Evolutionary conservation across 2,329 filamentous ascomycete species (phyloP), one percentile per base, ranked within the genome.

Genomic region (Penicillium sp.): DNA sequence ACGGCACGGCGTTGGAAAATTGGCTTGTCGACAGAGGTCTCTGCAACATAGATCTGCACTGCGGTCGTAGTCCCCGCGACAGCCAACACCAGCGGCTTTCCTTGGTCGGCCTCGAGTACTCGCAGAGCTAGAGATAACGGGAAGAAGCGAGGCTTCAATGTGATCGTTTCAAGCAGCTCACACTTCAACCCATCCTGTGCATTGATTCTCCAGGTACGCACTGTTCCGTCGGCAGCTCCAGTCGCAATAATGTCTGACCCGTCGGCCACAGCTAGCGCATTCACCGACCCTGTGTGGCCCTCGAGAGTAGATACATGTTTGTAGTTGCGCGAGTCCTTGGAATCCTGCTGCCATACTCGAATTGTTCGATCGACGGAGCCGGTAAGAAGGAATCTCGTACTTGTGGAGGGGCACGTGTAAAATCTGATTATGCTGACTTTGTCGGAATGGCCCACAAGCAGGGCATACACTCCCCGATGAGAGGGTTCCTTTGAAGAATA

Each of bases 341-440:
- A 29, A 27, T 67, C 57, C 20, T 65, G 50, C 50, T 64, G 64
- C 81, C 81, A 84, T 47, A 95, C 66, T 43, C 81, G 81, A 49
- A 96, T 71, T 5, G 80, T 80, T 59, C 85, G 84, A 72, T 97
- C 91, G 46, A 89, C 85, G 24, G 87, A 85, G 32, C 89, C 93
- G 51, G 83, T 90, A 49, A 95, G 64, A 20, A 98, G 74, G 49
- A 86, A 74, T 23, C 75, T 77, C 13, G 69, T 62, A 13, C 70
- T 60, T 14, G 77, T 72, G 6, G 67, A 69, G 14, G 72, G 69
- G 26, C 68, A 65, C 36, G 81, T 79, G 44, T 91, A 76, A 62
- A 96, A 94, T 58, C 82, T 85, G 43, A 97, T 81, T 9, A 84
- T 87, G 68, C 89, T 95, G 51, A 97, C 88, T 43, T 78, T 78